A percentile compares a stretch with the other conserved stretches of the same genome.
phyloP scores from a whole-genome alignment of 441 rosid genomes.

The Pelargonium citronellum region DNA sequence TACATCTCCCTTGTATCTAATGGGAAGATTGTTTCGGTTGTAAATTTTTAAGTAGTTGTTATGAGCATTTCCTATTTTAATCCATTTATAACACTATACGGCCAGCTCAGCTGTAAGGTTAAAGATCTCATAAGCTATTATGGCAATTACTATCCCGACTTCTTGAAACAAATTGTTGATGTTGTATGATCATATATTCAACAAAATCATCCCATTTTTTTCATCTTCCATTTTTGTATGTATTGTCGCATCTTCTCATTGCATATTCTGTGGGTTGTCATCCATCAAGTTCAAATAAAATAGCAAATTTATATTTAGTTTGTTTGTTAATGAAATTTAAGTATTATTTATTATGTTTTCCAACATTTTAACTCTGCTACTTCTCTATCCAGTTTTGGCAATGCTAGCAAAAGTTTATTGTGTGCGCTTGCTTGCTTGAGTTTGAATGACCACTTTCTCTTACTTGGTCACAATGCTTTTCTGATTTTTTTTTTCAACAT shows the following conservation, averaged over 20 bases:
- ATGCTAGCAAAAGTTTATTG: background rate
- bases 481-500: constrained; percentile 14
- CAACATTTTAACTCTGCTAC: background rate
- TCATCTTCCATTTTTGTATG: background rate
- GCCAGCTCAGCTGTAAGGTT: too few relatives aligned
- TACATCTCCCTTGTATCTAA: background rate
- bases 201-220: background rate
- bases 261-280: background rate
- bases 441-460: background rate
- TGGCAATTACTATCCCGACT: background rate
- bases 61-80: background rate
- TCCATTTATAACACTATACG: too few relatives aligned
- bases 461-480: background rate
- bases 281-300: background rate
- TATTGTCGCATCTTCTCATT: background rate
- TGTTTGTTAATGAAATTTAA: background rate
- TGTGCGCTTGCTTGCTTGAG: constrained; percentile 1
- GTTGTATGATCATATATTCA: background rate
- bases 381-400: background rate
- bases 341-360: background rate
- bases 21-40: background rate
- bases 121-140: too few relatives aligned
- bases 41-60: background rate
- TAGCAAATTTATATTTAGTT: background rate
- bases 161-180: background rate